phyloP scores from a whole-genome alignment of 345 rosid genomes.

The Salix koriyanagi region DNA sequence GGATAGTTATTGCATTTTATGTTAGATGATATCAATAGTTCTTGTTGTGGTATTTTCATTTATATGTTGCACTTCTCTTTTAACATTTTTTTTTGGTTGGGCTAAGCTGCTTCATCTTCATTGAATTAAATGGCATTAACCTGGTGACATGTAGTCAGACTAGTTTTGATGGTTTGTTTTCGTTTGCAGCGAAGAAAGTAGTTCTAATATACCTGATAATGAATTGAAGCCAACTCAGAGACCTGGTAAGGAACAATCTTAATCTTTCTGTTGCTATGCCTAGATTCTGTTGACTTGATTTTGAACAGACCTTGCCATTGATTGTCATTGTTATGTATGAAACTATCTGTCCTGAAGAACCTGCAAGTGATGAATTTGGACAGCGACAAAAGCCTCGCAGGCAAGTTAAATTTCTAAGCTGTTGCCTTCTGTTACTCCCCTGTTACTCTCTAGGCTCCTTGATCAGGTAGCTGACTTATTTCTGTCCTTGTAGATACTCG shows the following conservation, averaged over 20 bases:
- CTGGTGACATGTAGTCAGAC: background rate
- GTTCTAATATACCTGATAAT: constrained; percentile 35
- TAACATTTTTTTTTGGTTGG: background rate
- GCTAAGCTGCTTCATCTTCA: background rate
- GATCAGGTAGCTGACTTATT: background rate
- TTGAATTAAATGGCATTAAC: background rate
- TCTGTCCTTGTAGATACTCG: constrained; percentile 49
- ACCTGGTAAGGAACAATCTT: constrained; percentile 43
- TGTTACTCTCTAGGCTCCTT: background rate
- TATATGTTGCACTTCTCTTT: background rate
- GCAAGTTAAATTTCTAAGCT: constrained; percentile 27
- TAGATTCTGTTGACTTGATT: background rate
- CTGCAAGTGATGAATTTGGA: constrained; percentile 46
- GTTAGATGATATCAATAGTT: background rate
- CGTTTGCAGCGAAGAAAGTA: constrained; percentile 53
- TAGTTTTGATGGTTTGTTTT: constrained; percentile 12
- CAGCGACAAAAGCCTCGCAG: constrained; percentile 62
- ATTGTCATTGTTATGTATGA: background rate
- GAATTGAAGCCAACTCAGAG: constrained; percentile 52
- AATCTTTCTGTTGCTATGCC: background rate
- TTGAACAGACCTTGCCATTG: background rate
- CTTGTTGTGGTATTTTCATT: background rate
- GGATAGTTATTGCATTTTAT: background rate
- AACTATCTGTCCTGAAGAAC: constrained; percentile 35
- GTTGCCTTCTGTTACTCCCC: background rate